Evolutionary conservation across 768 basidiomycete genomes (phyloP), one percentile per base, ranked within the genome.

Genomic region (Mycena filopes): DNA sequence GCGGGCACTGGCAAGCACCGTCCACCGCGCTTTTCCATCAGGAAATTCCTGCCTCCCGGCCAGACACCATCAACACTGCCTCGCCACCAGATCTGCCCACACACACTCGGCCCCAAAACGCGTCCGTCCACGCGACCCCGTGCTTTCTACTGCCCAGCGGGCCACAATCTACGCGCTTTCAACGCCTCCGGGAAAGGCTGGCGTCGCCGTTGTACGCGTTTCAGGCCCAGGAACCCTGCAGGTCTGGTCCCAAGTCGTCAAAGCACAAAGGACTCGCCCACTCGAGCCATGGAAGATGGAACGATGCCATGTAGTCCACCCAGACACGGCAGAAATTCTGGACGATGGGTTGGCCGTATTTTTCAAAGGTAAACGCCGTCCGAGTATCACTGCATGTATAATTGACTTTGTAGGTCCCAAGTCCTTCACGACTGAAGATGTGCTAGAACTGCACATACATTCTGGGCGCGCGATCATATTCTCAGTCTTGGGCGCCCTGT

Each of bases 111-210:
- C 10, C 11, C n/a, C 33, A 21, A 48, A 43, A 63, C 55, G 43
- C 46, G 55, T 53, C 50, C 60, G 55, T 31, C 31, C 15, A 28
- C 6, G 13, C 42, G 49, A 56, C 21, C 59, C 70, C 8, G 66
- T 77, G 36, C 73, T 70, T 40, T 83, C 83, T 23, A 79, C 82
- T 65, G 81, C 89, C 7, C 90, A 93, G 73, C 80, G 83, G n/a
- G 72, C 77, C 25, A 96, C 95, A 3, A 93, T 97, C 48, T 97
- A 92, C 73, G 95, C 95, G 1, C 82, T 96, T 28, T 93, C 95
- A 0, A 95, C 94, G 0, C 93, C 95, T 2, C 88, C 91, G 3
- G 95, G 94, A 1, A 94, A 90, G 66, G 94, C 86, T 4, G 95
- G 95, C 18, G 84, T 97, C 20, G 93, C 89, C 1, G 88, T 97